Evolutionary conservation across 1,284 basidiomycete genomes (phyloP), one percentile per base, ranked within the genome.

Genomic region (Malassezia cuniculi): DNA sequence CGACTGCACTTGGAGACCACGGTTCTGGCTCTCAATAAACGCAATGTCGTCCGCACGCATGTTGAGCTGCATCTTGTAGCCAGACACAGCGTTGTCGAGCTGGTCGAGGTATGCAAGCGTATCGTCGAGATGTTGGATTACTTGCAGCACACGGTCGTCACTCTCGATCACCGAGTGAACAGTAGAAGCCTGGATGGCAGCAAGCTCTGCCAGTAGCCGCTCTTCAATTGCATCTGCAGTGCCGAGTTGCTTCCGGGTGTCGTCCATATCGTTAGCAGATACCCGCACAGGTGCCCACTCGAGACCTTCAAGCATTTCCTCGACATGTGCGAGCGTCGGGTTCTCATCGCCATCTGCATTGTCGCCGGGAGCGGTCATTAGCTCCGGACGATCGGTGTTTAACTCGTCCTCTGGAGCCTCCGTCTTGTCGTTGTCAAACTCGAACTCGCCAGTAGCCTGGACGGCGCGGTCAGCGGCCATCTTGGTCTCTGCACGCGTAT

Each of bases 241-340:
- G 14, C 60, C 61, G 4, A 30, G 22, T 4, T 39, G 17, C 22
- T 54, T 48, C 12, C 51, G 47, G 8, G 43, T 19, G 4, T 40
- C 34, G 28, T 39, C 46, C 10, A 41, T 41, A 9, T 14, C 37
- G 9, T 31, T 14, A 9, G 28, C 6, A 4, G 27, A 20, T 9
- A 17, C 47, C 33, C 0, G 47, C 38, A 5, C 41, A 39, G 10
- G 37, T 46, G 8, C 27, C 86, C 85, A 95, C 66, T 97, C 90
- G 61, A 94, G 90, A 0, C 89, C 89, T 60, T 97, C 90, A 8
- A 97, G 74, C 84, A 99, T 89, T 66, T 97, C 93, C 65, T 99
- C 93, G 3, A 99, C 61, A 6, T 61, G 57, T 1, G 56, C 45
- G 1, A 66, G 51, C 3, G 60, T 60, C 8, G 54, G 37, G 15